Conservation (phyloP, 1,284 basidiomycete species). For the Heliocybe sulcata region DNA sequence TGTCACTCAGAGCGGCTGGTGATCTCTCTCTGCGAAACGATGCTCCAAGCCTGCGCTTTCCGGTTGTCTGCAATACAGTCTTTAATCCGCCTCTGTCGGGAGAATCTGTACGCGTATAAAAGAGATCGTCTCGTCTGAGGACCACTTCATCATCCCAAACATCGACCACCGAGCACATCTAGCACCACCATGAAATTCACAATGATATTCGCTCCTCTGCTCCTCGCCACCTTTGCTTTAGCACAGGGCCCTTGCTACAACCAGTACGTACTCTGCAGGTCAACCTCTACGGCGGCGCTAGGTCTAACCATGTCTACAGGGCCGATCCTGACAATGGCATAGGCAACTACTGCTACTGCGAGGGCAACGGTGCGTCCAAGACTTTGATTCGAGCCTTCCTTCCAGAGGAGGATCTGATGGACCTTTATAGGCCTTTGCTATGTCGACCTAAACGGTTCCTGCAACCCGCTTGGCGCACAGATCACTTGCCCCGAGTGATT, state of each 20-base stretch:
- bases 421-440: neutral
- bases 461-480: neutral
- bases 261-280: neutral
- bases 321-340: conserved; percentile 1
- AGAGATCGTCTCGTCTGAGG: neutral
- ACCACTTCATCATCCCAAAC: neutral
- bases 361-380: neutral
- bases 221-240: neutral
- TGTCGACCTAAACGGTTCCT: neutral
- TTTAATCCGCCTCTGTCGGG: no score
- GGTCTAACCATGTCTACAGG: neutral
- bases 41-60: no score
- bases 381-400: neutral
- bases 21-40: no score
- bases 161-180: neutral
- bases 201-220: neutral
- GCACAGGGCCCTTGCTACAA: neutral
- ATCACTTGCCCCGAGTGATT: neutral
- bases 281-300: neutral
- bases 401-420: neutral
- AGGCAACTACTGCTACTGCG: conserved; percentile 1
- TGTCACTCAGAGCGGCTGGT: no score
- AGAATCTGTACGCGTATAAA: neutral
- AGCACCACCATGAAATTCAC: neutral
- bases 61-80: no score